Base-by-base conservation (phyloP, 2,329 filamentous ascomycete genomes). In the Epichloe scottii region DNA sequence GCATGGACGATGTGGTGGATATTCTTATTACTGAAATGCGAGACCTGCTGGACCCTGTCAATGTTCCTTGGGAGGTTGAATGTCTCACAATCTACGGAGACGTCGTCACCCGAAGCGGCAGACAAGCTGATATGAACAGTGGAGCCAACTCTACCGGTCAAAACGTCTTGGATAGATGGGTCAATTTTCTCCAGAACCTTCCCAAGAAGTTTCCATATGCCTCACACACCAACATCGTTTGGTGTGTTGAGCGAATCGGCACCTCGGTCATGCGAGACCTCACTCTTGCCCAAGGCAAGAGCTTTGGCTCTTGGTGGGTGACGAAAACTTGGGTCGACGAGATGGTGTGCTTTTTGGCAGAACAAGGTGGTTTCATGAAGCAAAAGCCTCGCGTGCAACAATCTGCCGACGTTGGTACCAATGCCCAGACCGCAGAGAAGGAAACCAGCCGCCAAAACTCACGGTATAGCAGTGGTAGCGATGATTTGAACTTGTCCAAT, bases 241-340 rank as follows among this genome's bases (percentile, higher is more conserved):
- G 84, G 68, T 88, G 83, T 56, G 82, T 91, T 40, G 84, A 88
- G 58, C 77, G 82, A 23, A 73, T 93, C 21, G 84, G 87, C 12
- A 88, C 85, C 7, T 82, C 85, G 19, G 84, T 87, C 17, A 81
- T 93, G 71, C 78, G 88, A 50, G 89, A 94, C 59, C 78, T 94
- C 52, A 93, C 87, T 0, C 82, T 93, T 48, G 76, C 81, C 40
- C 83, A 86, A 56, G 86, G 85, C 17, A 81, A 84, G 62, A 90
- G 85, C 61, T 94, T 91, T 62, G 85, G 87, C n/a, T 84, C 86
- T 5, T 94, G 89, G 89, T 93, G 87, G 87, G 87, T 96, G 52
- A 89, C 89, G 3, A 95, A 96, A 65, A 90, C 91, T 52, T 97
- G 91, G 76, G 79, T 96, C 49, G 90, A 96, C 62, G 91, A 97